These are phyloP conservation scores for Chrysoporthe cubensis DNA, from an alignment of 2,329 filamentous ascomycete species.

Conservation along the genomic window DNA sequence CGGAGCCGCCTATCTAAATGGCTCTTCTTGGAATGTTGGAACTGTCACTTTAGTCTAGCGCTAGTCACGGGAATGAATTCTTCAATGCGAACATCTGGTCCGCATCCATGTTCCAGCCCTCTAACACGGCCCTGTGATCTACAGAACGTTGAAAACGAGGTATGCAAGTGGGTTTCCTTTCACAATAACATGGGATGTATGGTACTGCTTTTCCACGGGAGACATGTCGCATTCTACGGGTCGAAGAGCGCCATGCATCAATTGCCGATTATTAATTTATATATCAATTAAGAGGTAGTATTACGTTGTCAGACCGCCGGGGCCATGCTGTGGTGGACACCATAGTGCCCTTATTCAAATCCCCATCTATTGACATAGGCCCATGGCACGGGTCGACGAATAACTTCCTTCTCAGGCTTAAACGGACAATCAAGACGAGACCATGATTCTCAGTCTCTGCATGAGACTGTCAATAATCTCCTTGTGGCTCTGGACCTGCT, in stretches of 20 bases:
- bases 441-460: conserved; percentile 7
- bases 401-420: neutral
- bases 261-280: neutral
- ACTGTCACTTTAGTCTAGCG: neutral
- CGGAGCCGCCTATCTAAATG: neutral
- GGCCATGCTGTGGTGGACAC: too few relatives aligned
- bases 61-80: neutral
- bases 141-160: neutral
- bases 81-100: too few relatives aligned
- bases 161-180: neutral
- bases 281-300: neutral
- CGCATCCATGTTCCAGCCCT: neutral
- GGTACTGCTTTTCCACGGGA: neutral
- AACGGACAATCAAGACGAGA: conserved; percentile 2
- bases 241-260: neutral
- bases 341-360: too few relatives aligned
- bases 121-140: neutral
- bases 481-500: conserved; percentile 8
- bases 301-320: too few relatives aligned
- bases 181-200: neutral
- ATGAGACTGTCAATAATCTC: conserved; percentile 9
- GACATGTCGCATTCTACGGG: neutral
- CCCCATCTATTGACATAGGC: neutral
- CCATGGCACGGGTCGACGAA: neutral
- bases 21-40: neutral